A percentile compares a stretch with the other conserved stretches of the same genome.
Conservation (phyloP, 192 early-diverging fungal genomes). For the Umbelopsis isabellina region DNA sequence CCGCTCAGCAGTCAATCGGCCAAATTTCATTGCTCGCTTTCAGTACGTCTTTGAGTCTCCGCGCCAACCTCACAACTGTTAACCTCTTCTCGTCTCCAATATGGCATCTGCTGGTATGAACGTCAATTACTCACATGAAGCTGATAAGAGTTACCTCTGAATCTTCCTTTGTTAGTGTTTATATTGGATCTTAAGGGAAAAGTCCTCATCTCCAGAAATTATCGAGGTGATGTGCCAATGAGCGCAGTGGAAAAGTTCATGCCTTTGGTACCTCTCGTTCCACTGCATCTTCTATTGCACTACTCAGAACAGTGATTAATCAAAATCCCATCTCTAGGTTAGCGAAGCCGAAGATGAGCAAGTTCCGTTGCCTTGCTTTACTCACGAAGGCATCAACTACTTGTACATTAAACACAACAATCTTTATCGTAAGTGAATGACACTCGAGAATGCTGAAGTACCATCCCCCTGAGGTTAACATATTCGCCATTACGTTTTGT, state of each 20-base stretch:
- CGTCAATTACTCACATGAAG: background rate
- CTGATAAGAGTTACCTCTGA: background rate
- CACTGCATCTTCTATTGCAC: background rate
- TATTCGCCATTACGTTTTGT: constrained; percentile 3
- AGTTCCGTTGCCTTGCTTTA: constrained; percentile 86
- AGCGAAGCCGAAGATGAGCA: constrained; percentile 93
- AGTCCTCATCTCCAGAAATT: constrained; percentile 97
- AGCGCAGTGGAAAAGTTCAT: constrained; percentile 96
- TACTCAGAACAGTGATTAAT: background rate
- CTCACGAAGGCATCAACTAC: constrained; percentile 95
- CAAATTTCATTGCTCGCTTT: background rate
- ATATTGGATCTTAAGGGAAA: constrained; percentile 98
- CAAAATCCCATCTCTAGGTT: constrained; percentile 15
- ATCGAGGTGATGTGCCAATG: constrained; percentile 98
- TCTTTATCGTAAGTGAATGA: constrained; percentile 73
- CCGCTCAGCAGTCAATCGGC: background rate
- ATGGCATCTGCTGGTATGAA: constrained; percentile 22
- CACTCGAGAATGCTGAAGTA: background rate
- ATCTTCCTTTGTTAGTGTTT: constrained; percentile 77
- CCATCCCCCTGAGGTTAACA: background rate
- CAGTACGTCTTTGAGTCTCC: constrained; percentile 13
- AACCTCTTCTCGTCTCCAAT: background rate
- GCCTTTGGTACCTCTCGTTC: constrained; percentile 71
- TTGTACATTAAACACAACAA: constrained; percentile 96
- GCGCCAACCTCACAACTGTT: background rate